phyloP scores from a whole-genome alignment of 306 rosid species.

The Senna siamea region DNA sequence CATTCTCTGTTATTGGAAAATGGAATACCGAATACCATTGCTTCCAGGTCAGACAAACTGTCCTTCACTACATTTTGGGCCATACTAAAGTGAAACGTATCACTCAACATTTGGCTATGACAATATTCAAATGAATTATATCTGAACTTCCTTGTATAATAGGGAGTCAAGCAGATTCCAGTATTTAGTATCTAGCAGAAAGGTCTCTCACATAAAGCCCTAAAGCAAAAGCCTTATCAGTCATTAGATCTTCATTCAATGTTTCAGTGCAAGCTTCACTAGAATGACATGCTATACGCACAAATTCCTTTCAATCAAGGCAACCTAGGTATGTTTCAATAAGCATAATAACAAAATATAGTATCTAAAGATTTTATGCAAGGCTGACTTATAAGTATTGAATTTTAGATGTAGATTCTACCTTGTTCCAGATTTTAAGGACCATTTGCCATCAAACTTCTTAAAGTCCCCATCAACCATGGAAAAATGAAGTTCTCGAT shows the following conservation, averaged over 20 bases:
- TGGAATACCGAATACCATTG: too few species aligned
- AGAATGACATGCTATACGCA: slow-evolving; percentile 1
- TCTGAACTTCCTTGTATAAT: background rate
- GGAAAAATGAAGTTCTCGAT: slow-evolving; percentile 86
- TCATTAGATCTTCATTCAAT: too few species aligned
- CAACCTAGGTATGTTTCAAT: slow-evolving; percentile 17
- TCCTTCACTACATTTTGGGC: too few species aligned
- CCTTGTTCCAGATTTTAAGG: slow-evolving; percentile 79
- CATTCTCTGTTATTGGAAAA: too few species aligned
- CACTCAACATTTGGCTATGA: background rate
- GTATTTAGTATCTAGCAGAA: background rate
- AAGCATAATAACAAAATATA: slow-evolving; percentile 28
- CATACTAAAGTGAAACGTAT: too few species aligned
- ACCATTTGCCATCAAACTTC: slow-evolving; percentile 97
- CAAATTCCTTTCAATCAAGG: background rate
- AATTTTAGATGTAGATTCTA: slow-evolving; percentile 41
- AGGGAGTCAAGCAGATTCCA: slow-evolving; percentile 7
- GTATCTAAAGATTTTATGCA: slow-evolving; percentile 16
- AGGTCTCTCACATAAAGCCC: slow-evolving; percentile 18
- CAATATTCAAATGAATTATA: slow-evolving; percentile 3
- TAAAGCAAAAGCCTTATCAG: slow-evolving; percentile 15
- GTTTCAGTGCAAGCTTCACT: too few species aligned
- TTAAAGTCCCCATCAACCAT: slow-evolving; percentile 99
- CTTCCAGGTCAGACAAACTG: too few species aligned
- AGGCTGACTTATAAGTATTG: slow-evolving; percentile 13